phyloP scores from a whole-genome alignment of 2,329 filamentous ascomycete genomes.

The Exserohilum rostratum region DNA sequence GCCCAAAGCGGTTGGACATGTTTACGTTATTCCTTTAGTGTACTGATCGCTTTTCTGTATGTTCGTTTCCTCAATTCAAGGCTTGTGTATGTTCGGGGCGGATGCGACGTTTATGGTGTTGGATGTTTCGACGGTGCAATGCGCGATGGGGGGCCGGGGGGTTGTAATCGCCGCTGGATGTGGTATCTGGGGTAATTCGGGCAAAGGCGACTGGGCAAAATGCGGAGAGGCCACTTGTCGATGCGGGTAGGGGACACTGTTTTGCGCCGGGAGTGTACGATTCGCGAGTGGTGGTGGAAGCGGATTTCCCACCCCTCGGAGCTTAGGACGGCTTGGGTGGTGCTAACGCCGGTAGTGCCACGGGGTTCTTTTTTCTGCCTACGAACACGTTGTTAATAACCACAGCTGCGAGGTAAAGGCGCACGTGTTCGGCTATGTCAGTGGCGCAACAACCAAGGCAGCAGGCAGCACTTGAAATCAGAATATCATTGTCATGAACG shows the following conservation, averaged over 20 bases:
- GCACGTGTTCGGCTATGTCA: too few relatives aligned
- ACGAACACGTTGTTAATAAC: conserved; percentile 8
- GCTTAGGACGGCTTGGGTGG: conserved; percentile 7
- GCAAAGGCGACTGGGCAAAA: neutral
- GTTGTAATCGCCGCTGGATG: neutral
- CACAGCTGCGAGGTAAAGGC: neutral
- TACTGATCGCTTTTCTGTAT: too few relatives aligned
- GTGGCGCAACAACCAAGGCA: neutral
- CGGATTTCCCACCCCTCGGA: too few relatives aligned
- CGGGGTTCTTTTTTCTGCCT: neutral
- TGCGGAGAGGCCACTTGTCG: neutral
- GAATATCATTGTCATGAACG: conserved; percentile 2
- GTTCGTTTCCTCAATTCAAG: neutral
- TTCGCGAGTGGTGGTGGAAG: neutral
- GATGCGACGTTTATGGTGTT: neutral
- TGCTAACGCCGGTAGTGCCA: conserved; percentile 11
- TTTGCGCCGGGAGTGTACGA: neutral
- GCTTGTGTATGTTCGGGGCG: neutral
- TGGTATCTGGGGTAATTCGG: neutral
- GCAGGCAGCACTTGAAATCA: neutral
- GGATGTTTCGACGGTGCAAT: neutral
- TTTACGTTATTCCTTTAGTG: too few relatives aligned
- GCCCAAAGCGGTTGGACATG: conserved; percentile 40
- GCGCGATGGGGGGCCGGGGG: neutral
- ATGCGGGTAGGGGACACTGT: neutral